Base-by-base conservation (phyloP, 495 filamentous ascomycete genomes). In the Talaromyces trachyspermus region DNA sequence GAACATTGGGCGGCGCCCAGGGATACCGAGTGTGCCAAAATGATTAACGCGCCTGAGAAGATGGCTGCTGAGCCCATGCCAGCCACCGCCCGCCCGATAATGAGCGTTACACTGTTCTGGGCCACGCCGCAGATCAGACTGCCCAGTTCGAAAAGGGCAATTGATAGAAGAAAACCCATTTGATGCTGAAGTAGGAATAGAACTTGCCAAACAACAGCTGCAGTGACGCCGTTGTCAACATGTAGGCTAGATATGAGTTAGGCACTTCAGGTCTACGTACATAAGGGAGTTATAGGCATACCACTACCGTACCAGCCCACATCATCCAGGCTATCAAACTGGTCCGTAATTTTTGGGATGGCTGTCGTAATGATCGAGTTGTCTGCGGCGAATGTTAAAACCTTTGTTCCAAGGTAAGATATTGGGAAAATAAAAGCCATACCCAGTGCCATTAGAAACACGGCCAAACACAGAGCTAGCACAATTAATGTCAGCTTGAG, bases 351-450 rank as follows among this genome's bases (percentile, higher is more conserved):
- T 36, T 79, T 80, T 8, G 87, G 88, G 43, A 91, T 90, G 15
- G 87, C 87, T 0, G 87, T 91, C 7, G 85, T 81, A 42, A 94
- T 86, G 53, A 91, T 91, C 4, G 87, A 85, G 52, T 85, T 83
- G 58, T 85, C 81, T 71, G 75, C n/a, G 2, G 17, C 14, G 12
- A 35, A 35, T 32, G 14, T n/a, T 32, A 3, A 32, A n/a, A 6
- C 32, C 14, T 35, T 15, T 2, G 17, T 12, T 35, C 23, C 24
- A n/a, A 54, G 33, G 2, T 19, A 15, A 18, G 22, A 39, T 46
- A 17, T 15, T 14, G 39, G 26, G 7, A 23, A 26, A 24, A 29
- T 22, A 2, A 22, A 26, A 51, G 24, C 40, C 39, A 47, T 52
- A 80, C 78, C 62, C 84, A 57, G 33, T 3, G 81, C 78, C 64